A percentile compares a stretch with the other conserved stretches of the same genome.
Evolutionary conservation across 805 yeast genomes (phyloP).

Genomic region (Ogataea populi-albae): DNA sequence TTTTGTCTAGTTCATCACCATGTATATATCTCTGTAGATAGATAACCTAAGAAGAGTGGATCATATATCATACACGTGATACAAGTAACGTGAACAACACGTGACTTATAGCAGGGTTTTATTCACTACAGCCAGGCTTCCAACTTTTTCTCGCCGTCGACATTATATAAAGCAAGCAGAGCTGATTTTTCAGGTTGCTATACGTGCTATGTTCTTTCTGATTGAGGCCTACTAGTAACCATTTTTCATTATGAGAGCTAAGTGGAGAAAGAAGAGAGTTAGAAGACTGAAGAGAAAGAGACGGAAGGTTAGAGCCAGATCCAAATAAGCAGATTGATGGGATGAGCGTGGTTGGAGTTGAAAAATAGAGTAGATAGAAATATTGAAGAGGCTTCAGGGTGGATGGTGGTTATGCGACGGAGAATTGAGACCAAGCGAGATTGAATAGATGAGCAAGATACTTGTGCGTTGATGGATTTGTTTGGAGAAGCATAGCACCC

Average conservation of each 20-base stretch:
- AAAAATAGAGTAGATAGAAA: no score
- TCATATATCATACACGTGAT: no score
- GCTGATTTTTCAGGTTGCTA: constrained; percentile 3
- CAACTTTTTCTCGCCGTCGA: not conserved
- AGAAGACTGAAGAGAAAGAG: constrained; percentile 99
- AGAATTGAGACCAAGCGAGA: not conserved
- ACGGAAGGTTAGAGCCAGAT: constrained; percentile 99
- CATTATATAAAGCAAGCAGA: constrained; percentile 1
- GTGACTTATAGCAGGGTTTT: constrained; percentile 4
- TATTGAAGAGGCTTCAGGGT: no score
- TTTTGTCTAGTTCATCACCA: no score
- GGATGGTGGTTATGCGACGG: no score
- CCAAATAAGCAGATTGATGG: constrained; percentile 64
- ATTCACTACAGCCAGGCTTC: not conserved
- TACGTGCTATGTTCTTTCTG: no score
- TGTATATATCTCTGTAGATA: constrained; percentile 1
- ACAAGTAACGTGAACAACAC: no score
- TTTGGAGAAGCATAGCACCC: no score
- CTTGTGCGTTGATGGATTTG: no score
- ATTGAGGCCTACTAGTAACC: constrained; percentile 4
- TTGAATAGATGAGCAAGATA: not conserved
- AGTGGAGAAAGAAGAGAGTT: constrained; percentile 99
- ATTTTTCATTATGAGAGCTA: constrained; percentile 72
- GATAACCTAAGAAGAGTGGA: not conserved
- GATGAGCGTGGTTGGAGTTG: no score